These are phyloP conservation scores for Jimgerdemannia flammicorona DNA, from an alignment of 192 early-diverging fungal species.

Conservation along the genomic window DNA sequence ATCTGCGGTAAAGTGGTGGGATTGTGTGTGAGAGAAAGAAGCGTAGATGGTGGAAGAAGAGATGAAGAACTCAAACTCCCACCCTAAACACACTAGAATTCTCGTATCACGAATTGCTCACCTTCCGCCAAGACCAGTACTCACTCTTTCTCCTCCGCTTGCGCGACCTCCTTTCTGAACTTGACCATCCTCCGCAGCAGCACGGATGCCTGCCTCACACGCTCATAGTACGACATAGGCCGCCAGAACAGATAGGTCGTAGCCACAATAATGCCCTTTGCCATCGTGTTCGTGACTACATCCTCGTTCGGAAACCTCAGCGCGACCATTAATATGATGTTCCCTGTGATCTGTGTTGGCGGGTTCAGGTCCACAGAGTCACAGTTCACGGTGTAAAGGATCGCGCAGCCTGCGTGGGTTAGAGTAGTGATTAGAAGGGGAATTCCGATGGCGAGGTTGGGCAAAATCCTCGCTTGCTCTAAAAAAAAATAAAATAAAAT, in stretches of 20 bases:
- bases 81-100: neutral
- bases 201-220: slow-evolving; percentile 15
- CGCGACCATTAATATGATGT: slow-evolving; percentile 22
- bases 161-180: neutral
- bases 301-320: neutral
- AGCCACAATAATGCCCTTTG: slow-evolving; percentile 20
- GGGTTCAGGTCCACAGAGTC: slow-evolving; percentile 9
- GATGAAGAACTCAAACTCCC: too few relatives aligned
- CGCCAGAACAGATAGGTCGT: slow-evolving; percentile 36
- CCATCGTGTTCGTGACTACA: neutral
- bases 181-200: neutral
- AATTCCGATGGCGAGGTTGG: neutral
- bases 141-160: neutral
- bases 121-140: neutral
- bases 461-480: too few relatives aligned
- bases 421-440: neutral
- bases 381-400: slow-evolving; percentile 25
- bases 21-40: neutral
- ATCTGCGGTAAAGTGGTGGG: slow-evolving; percentile 1
- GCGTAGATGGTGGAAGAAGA: too few relatives aligned
- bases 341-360: slow-evolving; percentile 25
- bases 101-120: too few relatives aligned
- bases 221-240: slow-evolving; percentile 28
- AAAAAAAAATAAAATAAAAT: too few relatives aligned
- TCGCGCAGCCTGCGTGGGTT: slow-evolving; percentile 17